These are phyloP conservation scores for Fusarium aywerte DNA, from an alignment of 2,329 filamentous ascomycete genomes.

Conservation along the genomic window DNA sequence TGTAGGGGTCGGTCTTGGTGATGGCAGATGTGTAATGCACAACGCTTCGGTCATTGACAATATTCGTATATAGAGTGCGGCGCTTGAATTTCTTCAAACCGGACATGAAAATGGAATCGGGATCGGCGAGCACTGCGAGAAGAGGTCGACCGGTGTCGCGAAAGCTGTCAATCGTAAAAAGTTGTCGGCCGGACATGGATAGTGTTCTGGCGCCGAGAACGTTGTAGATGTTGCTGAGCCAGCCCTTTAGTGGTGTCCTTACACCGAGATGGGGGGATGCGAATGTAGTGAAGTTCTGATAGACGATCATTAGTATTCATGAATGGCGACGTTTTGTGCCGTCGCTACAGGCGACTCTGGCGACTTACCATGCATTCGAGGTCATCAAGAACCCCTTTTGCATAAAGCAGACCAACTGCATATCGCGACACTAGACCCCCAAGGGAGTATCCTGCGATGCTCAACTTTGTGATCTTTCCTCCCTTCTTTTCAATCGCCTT, in stretches of 20 bases:
- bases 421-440: conserved; percentile 90
- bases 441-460: conserved; percentile 88
- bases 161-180: conserved; percentile 89
- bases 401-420: conserved; percentile 83
- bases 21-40: conserved; percentile 87
- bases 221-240: conserved; percentile 78
- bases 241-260: conserved; percentile 73
- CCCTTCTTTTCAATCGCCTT: conserved; percentile 68
- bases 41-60: conserved; percentile 85
- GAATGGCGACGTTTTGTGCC: neutral
- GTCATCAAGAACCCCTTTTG: conserved; percentile 80
- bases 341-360: neutral
- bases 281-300: conserved; percentile 90
- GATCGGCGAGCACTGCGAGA: conserved; percentile 83
- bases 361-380: conserved; percentile 76
- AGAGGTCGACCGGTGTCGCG: conserved; percentile 84
- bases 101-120: conserved; percentile 84
- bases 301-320: conserved; percentile 23
- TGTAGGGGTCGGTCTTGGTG: conserved; percentile 80
- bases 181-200: conserved; percentile 84
- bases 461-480: conserved; percentile 81
- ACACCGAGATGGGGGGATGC: conserved; percentile 86
- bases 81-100: conserved; percentile 80
- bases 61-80: conserved; percentile 84
- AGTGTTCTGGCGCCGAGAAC: conserved; percentile 83